Percentiles rank a stretch among this genome's conserved stretches.
Evolutionary conservation across 1,284 basidiomycete genomes (phyloP).

Genomic region (Exsudoporus floridanus): DNA sequence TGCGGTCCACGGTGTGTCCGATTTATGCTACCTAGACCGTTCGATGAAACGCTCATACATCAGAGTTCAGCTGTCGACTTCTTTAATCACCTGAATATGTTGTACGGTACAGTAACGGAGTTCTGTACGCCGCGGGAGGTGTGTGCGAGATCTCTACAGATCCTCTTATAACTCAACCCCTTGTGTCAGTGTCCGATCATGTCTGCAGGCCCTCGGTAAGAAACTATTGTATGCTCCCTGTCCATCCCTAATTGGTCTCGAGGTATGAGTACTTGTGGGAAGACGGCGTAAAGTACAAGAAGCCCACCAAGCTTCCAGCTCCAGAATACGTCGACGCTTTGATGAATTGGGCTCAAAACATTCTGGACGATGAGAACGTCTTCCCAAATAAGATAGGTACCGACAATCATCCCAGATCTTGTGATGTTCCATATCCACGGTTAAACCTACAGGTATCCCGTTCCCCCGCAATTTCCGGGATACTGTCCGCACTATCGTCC

Average conservation of each 20-base stretch:
- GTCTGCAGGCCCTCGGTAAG: slow-evolving; percentile 94
- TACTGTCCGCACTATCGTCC: slow-evolving; percentile 89
- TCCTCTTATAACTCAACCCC: slow-evolving; percentile 14
- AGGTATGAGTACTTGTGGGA: slow-evolving; percentile 99
- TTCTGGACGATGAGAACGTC: slow-evolving; percentile 89
- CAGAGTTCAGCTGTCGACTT: slow-evolving; percentile 79
- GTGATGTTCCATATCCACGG: neutral
- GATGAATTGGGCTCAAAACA: slow-evolving; percentile 97
- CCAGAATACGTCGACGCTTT: slow-evolving; percentile 97
- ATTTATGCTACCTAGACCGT: neutral
- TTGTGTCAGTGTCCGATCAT: slow-evolving; percentile 86
- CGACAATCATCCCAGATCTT: slow-evolving; percentile 11
- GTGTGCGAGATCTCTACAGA: slow-evolving; percentile 19
- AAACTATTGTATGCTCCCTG: slow-evolving; percentile 8
- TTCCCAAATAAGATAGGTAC: slow-evolving; percentile 95
- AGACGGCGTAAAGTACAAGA: slow-evolving; percentile 88
- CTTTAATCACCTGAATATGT: slow-evolving; percentile 95
- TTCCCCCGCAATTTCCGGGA: slow-evolving; percentile 92
- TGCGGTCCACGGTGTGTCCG: slow-evolving; percentile 83
- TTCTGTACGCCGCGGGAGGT: slow-evolving; percentile 95
- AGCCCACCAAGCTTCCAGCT: slow-evolving; percentile 90
- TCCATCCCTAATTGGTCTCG: slow-evolving; percentile 13
- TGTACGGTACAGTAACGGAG: slow-evolving; percentile 94
- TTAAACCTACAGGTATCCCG: slow-evolving; percentile 64
- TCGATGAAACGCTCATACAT: slow-evolving; percentile 1